Evolutionary conservation across 2,329 filamentous ascomycete species (phyloP).

Genomic region (Apiospora aurea): DNA sequence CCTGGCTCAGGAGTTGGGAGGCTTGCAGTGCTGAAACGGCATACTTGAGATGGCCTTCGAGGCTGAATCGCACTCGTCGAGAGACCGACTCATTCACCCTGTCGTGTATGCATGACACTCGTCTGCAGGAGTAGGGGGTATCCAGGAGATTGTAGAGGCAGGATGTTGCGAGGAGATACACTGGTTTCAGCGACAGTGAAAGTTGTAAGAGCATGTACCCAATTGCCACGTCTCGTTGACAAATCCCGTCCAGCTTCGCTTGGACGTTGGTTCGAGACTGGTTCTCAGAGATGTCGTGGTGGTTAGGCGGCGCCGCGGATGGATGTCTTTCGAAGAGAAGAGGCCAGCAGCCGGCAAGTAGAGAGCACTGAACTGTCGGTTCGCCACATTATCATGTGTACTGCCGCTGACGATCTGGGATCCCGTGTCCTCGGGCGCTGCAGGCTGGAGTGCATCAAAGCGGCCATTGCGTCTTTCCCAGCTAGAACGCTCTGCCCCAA

Average conservation of each 20-base stretch:
- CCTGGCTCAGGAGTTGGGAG: neutral
- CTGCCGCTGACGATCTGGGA: neutral
- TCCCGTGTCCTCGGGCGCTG: constrained; percentile 14
- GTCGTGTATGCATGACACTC: neutral
- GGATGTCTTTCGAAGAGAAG: neutral
- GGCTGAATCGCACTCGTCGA: constrained; percentile 1
- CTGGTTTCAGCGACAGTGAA: constrained; percentile 10
- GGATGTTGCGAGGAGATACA: neutral
- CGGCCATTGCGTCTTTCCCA: neutral
- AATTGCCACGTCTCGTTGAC: neutral
- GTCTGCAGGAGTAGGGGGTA: constrained; percentile 1
- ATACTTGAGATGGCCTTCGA: neutral
- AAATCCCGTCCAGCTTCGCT: neutral
- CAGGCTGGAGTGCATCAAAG: constrained; percentile 10
- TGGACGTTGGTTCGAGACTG: neutral
- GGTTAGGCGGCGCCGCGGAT: neutral
- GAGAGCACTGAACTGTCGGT: neutral
- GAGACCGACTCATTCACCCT: neutral
- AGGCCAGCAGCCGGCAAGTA: neutral
- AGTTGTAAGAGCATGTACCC: neutral
- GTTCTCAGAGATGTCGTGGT: neutral
- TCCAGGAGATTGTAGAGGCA: constrained; percentile 13
- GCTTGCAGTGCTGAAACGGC: constrained; percentile 1
- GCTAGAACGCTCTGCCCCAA: neutral
- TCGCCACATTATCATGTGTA: neutral